Evolutionary conservation across 768 basidiomycete genomes (phyloP).

Genomic region (Hypsizygus marmoreus): DNA sequence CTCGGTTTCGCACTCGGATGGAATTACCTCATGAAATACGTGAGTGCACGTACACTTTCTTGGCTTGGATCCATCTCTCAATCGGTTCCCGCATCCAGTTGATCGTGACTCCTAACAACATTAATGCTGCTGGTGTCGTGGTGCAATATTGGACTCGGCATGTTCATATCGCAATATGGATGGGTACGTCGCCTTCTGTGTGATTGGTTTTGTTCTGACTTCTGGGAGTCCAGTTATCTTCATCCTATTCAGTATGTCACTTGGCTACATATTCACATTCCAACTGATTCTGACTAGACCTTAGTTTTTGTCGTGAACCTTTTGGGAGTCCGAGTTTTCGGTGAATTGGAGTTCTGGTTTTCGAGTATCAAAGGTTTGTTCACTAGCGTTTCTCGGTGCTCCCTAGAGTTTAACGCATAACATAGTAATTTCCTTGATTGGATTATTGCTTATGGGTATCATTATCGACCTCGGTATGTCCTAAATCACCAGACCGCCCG

Average conservation of each 20-base stretch:
- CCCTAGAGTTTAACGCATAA: background rate
- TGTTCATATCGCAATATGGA: conserved; percentile 54
- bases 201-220: background rate
- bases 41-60: conserved; percentile 22
- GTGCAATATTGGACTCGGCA: conserved; percentile 48
- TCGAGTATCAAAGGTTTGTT: conserved; percentile 66
- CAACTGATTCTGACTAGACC: background rate
- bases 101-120: conserved; percentile 66
- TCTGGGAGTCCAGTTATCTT: conserved; percentile 46
- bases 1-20: conserved; percentile 68
- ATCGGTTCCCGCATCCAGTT: conserved; percentile 33
- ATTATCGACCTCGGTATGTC: conserved; percentile 64
- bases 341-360: conserved; percentile 76
- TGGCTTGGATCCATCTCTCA: conserved; percentile 3
- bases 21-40: conserved; percentile 63
- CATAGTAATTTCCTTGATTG: conserved; percentile 46
- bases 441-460: conserved; percentile 58
- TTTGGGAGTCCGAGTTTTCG: conserved; percentile 65
- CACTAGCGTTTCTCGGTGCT: conserved; percentile 12
- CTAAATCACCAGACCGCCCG: conserved; percentile 26
- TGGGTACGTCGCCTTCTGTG: conserved; percentile 44
- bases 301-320: conserved; percentile 58
- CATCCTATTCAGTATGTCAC: conserved; percentile 52
- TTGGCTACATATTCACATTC: background rate
- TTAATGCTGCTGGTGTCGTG: conserved; percentile 61